Evolutionary conservation across 306 rosid genomes (phyloP), one percentile per base, ranked within the genome.

Genomic region (Vigna trinervia): DNA sequence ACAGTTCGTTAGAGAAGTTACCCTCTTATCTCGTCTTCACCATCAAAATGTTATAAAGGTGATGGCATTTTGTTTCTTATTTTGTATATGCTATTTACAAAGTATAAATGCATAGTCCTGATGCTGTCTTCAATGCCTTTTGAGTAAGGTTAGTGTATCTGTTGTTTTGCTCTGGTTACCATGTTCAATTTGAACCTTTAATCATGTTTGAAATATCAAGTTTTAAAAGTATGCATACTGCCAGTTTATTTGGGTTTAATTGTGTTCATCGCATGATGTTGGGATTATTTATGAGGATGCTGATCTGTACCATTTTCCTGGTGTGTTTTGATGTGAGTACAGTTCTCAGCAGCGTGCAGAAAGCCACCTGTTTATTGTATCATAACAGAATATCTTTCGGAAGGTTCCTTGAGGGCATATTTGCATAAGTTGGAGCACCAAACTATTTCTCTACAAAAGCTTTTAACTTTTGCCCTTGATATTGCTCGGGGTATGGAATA

Each of bases 401-500:
- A 91, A 77, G 99, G 99, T 63, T 96, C 97, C 8, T 86, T 96
- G 84, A 89, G 99, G 87, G 91, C 93, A 23, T 96, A 82, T 77
- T 50, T 96, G 67, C 99, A 85, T 81, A 96, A 88, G 85, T 89
- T 88, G 28, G 93, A 88, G 83, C 83, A 12, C 53, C 86, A 81
- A 81, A 23, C 90, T 66, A 81, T 96, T 64, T 85, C 97, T 69
- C 54, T 69, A 13, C 58, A 84, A 63, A 87, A 91, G 76, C 84
- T 92, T 17, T 66, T 92, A 19, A 69, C 85, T 60, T 74, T 88
- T 77, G 93, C 98, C 50, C 84, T 96, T 52, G 99, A 96, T 77
- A 90, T 96, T 75, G 89, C 96, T 73, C 94, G 84, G 0, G 99
- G 96, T 47, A 89, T 96, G 98, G 98, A 90, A 72, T 96, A 89